Evolutionary conservation across 2,329 filamentous ascomycete species (phyloP), one percentile per base, ranked within the genome.

Genomic region (Penicillium sp.): DNA sequence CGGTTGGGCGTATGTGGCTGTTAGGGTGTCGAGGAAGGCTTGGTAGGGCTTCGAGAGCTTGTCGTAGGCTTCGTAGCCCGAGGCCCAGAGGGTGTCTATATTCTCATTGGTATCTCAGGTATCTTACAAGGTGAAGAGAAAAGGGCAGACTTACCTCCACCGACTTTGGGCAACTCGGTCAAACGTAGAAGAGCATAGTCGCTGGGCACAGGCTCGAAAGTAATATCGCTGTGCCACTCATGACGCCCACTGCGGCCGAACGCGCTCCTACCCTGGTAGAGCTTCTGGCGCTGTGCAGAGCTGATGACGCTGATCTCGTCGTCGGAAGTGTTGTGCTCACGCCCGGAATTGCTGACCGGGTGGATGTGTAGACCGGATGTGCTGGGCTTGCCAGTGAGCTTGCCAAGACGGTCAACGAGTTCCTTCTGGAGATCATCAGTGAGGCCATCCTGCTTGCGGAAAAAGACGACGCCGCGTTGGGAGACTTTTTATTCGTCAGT

Each of bases 61-160:
- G 69, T 91, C 88, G 68, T 89, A 90, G 13, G 89, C 75, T 67
- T 90, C 87, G 69, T 90, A 90, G 0, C 86, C 87, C 1, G 86
- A 88, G 0, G 88, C 88, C 87, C 88, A 90, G 6, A 90, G 81
- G 0, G 88, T 90, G 72, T 88, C 85, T 65, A 78, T 76, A 46
- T 38, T 11, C 3, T 26, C 38, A 45, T 26, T 17, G 31, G 13
- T 54, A 38, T 11, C 11, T 3, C 31, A 38, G 5, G 31, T 38
- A 38, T 38, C 31, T 2, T 11, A 7, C 8, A 6, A 26, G 26
- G 8, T 38, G 8, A 38, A 38, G 31, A 38, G 3, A 38, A 31
- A 23, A 3, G 31, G 41, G 7, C 11, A 13, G 9, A 26, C 48
- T 47, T 58, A 72, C 80, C 80, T 50, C 81, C 81, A 17, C 75